phyloP scores from a whole-genome alignment of 371 early-diverging fungal species.

The Mucor ambiguus region DNA sequence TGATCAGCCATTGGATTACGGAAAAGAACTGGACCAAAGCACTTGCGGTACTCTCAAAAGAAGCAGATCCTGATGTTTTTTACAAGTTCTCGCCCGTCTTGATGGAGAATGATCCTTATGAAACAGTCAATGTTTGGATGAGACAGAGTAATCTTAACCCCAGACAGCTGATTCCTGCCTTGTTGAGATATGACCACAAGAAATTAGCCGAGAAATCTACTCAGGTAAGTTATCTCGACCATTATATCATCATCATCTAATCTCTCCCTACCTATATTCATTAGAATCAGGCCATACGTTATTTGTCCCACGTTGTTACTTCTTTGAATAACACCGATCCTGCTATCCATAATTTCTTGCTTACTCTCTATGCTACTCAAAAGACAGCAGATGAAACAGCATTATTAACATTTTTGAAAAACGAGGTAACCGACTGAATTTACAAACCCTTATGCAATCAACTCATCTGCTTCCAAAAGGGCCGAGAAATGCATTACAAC shows the following conservation, averaged over 20 bases:
- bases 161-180: conserved; percentile 83
- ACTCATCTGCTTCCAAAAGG: conserved; percentile 39
- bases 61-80: conserved; percentile 50
- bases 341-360: conserved; percentile 89
- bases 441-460: conserved; percentile 67
- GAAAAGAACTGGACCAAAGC: conserved; percentile 77
- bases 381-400: conserved; percentile 63
- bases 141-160: conserved; percentile 81
- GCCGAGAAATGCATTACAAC: conserved; percentile 76
- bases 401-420: conserved; percentile 69
- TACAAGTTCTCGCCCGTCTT: conserved; percentile 85
- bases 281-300: conserved; percentile 87
- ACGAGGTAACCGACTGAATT: conserved; percentile 73
- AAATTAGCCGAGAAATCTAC: conserved; percentile 21
- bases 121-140: conserved; percentile 84
- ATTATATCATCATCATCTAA: background rate
- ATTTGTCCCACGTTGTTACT: conserved; percentile 81
- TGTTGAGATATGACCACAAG: conserved; percentile 76
- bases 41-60: conserved; percentile 72
- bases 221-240: conserved; percentile 25
- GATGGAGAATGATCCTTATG: conserved; percentile 81
- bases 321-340: conserved; percentile 79
- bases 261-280: background rate
- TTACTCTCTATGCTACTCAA: conserved; percentile 83
- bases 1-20: conserved; percentile 80